A percentile compares a stretch with the other conserved stretches of the same genome.
Evolutionary conservation across 768 basidiomycete species (phyloP).

Genomic region (Cystobasidiopsis lactophilus): DNA sequence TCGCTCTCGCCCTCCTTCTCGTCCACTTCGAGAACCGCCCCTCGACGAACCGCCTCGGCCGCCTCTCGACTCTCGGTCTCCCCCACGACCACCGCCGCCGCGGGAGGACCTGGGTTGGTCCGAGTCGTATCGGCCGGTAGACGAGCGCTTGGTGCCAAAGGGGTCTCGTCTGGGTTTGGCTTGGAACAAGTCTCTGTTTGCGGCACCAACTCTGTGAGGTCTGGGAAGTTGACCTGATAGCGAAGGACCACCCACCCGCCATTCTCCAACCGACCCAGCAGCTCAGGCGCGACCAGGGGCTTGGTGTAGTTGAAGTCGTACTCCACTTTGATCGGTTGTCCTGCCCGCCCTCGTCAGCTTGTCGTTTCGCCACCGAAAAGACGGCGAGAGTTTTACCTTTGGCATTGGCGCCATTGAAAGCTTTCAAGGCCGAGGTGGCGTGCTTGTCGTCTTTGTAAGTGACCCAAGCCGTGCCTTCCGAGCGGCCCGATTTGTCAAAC

Average conservation of each 20-base stretch:
- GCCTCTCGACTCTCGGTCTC: background rate
- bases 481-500: constrained; percentile 20
- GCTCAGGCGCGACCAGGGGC: background rate
- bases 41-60: background rate
- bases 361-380: background rate
- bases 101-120: background rate
- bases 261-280: constrained; percentile 12
- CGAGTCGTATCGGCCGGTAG: background rate
- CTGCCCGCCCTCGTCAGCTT: background rate
- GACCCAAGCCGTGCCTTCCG: constrained; percentile 15
- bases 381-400: constrained; percentile 12
- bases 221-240: background rate
- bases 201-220: background rate
- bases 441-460: constrained; percentile 12
- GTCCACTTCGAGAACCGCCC: background rate
- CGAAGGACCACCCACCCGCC: background rate
- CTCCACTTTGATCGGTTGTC: constrained; percentile 16
- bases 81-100: background rate
- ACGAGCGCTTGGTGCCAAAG: background rate
- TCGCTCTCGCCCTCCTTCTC: background rate
- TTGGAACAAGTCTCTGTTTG: background rate
- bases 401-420: constrained; percentile 18
- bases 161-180: background rate
- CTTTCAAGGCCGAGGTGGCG: constrained; percentile 15
- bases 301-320: constrained; percentile 11